These are phyloP conservation scores for Colletotrichum gloeosporioides DNA, from an alignment of 2,329 filamentous ascomycete genomes.

Conservation along the genomic window DNA sequence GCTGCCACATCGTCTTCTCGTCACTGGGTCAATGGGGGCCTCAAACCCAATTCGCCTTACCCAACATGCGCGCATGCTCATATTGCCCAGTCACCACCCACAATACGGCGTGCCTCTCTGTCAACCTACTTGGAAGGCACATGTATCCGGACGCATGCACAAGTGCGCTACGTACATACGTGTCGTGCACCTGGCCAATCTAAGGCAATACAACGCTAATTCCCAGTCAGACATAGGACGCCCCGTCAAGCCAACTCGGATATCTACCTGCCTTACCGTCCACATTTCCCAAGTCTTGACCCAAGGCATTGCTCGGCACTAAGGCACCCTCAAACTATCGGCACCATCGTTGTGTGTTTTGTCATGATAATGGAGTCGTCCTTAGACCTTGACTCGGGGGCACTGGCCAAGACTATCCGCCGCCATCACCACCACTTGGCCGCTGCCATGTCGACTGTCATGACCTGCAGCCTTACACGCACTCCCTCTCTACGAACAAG, in stretches of 20 bases:
- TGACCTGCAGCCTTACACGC: neutral
- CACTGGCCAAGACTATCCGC: neutral
- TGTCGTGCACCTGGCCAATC: neutral
- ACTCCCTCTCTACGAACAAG: neutral
- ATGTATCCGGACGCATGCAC: neutral
- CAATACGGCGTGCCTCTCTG: neutral
- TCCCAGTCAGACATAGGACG: neutral
- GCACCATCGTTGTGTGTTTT: neutral
- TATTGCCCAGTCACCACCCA: neutral
- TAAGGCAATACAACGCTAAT: neutral
- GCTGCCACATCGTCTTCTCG: neutral
- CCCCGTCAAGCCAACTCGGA: neutral
- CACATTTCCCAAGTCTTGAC: neutral
- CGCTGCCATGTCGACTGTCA: neutral
- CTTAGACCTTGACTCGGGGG: neutral
- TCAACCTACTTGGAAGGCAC: neutral
- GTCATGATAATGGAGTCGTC: neutral
- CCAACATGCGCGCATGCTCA: neutral
- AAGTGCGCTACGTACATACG: neutral
- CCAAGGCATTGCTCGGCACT: neutral
- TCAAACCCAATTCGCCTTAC: neutral
- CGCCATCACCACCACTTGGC: neutral
- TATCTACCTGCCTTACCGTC: neutral
- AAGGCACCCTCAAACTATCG: neutral
- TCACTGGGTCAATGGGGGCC: slow-evolving; percentile 1